Evolutionary conservation across 2,329 filamentous ascomycete genomes (phyloP).

Genomic region (Diaporthe batatas): DNA sequence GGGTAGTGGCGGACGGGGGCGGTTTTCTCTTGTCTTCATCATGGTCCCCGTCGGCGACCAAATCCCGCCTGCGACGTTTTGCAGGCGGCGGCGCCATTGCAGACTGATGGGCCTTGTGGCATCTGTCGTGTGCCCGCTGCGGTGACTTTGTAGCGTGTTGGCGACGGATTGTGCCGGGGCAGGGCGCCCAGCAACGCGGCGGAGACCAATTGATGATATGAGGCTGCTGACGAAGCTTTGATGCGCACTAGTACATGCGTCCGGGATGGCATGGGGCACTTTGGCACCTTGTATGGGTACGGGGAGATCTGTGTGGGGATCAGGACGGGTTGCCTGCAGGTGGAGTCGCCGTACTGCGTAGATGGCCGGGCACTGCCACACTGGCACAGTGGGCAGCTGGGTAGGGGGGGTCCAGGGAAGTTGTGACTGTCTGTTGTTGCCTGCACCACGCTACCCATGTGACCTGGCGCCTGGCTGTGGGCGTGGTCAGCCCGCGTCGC

Average conservation of each 20-base stretch:
- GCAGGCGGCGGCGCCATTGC: slow-evolving; percentile 70
- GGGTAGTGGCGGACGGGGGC: slow-evolving; percentile 38
- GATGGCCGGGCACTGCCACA: no score
- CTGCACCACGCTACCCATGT: no score
- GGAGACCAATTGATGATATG: slow-evolving; percentile 1
- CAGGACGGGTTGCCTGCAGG: not conserved
- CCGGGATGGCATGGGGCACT: slow-evolving; percentile 1
- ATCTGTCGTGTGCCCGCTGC: slow-evolving; percentile 32
- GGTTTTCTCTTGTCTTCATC: slow-evolving; percentile 56
- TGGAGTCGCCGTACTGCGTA: no score
- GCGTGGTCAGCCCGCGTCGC: slow-evolving; percentile 19
- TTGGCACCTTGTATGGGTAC: slow-evolving; percentile 4
- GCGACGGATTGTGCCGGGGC: not conserved
- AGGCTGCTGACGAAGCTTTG: slow-evolving; percentile 6
- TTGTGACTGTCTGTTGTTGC: not conserved
- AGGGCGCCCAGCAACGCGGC: no score
- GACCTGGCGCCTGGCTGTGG: slow-evolving; percentile 28
- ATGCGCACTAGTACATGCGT: not conserved
- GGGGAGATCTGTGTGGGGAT: not conserved
- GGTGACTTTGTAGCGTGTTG: not conserved
- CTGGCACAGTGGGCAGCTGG: no score
- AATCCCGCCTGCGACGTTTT: slow-evolving; percentile 71
- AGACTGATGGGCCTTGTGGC: slow-evolving; percentile 44
- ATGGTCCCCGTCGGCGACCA: slow-evolving; percentile 64
- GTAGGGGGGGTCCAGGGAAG: slow-evolving; percentile 3